Conservation (phyloP, 1,284 basidiomycete genomes). For the Puccinia horiana region DNA sequence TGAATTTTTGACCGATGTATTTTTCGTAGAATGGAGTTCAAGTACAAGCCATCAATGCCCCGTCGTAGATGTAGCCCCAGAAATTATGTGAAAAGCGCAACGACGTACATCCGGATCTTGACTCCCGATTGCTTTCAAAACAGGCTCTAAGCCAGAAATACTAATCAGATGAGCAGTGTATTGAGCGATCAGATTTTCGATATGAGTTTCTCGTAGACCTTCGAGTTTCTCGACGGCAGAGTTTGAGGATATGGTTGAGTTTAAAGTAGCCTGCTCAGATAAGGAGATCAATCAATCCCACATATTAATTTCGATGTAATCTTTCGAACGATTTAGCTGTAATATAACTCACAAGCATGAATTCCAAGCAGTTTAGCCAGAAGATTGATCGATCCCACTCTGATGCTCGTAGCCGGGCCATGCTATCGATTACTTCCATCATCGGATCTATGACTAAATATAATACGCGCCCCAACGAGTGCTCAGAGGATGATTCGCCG, state of each 20-base stretch:
- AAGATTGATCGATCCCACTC: constrained; percentile 42
- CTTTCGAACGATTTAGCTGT: background rate
- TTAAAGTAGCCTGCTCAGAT: background rate
- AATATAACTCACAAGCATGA: constrained; percentile 25
- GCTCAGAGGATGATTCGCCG: constrained; percentile 60
- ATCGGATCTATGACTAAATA: constrained; percentile 35
- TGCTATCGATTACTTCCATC: constrained; percentile 19
- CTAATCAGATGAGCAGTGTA: constrained; percentile 73
- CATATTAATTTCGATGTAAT: no score
- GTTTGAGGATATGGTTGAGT: background rate
- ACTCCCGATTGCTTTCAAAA: constrained; percentile 66
- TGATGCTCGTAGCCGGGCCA: constrained; percentile 6
- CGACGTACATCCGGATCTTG: constrained; percentile 65
- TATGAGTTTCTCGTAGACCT: constrained; percentile 5
- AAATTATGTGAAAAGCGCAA: background rate
- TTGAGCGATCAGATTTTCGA: constrained; percentile 3
- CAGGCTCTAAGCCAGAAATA: constrained; percentile 72
- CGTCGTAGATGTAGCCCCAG: background rate
- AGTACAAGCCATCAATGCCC: background rate
- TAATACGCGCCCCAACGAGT: constrained; percentile 38
- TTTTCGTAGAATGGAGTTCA: constrained; percentile 49
- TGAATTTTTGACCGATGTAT: constrained; percentile 55
- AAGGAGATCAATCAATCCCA: no score
- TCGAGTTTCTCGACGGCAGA: constrained; percentile 5
- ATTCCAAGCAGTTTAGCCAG: constrained; percentile 45